These are phyloP conservation scores for Tetrahymena thermophila DNA, from an alignment of 73 alveolate species.

Conservation along the genomic window DNA sequence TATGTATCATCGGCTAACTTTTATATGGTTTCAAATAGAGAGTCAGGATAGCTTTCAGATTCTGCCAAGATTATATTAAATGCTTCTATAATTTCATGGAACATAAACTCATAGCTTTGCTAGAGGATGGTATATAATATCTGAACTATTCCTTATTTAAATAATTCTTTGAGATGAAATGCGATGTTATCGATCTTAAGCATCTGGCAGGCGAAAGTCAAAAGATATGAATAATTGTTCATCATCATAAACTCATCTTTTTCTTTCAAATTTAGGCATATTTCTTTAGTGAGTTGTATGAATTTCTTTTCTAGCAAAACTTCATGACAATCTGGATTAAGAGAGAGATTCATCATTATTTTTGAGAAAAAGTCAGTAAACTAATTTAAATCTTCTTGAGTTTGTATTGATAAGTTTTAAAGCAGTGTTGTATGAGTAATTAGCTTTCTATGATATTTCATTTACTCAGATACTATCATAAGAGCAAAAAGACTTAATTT, in stretches of 20 bases:
- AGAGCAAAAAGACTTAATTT: slow-evolving; percentile 36
- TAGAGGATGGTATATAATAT: slow-evolving; percentile 5
- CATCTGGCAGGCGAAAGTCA: slow-evolving; percentile 24
- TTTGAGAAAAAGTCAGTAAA: slow-evolving; percentile 25
- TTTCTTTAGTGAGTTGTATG: slow-evolving; percentile 20
- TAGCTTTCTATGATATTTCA: slow-evolving; percentile 23
- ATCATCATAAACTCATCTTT: slow-evolving; percentile 17
- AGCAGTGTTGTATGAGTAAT: slow-evolving; percentile 12
- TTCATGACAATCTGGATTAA: slow-evolving; percentile 18
- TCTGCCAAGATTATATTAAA: slow-evolving; percentile 18
- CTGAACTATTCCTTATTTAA: slow-evolving; percentile 21
- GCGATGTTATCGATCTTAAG: slow-evolving; percentile 10
- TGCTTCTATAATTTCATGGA: slow-evolving; percentile 26
- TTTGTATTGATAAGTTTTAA: slow-evolving; percentile 4
- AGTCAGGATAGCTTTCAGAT: slow-evolving; percentile 36
- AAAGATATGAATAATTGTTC: slow-evolving; percentile 13
- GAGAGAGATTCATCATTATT: slow-evolving; percentile 33
- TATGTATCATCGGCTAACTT: slow-evolving; percentile 27
- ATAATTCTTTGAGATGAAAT: slow-evolving; percentile 26
- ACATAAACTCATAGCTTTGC: slow-evolving; percentile 9
- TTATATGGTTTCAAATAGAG: slow-evolving; percentile 6
- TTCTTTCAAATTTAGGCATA: slow-evolving; percentile 7
- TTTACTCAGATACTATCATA: slow-evolving; percentile 31
- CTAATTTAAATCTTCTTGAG: slow-evolving; percentile 8
- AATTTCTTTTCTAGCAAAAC: neutral